A percentile compares a stretch with the other conserved stretches of the same genome.
Evolutionary conservation across 2,329 filamentous ascomycete genomes (phyloP).

Genomic region (Fusarium staphyleae): DNA sequence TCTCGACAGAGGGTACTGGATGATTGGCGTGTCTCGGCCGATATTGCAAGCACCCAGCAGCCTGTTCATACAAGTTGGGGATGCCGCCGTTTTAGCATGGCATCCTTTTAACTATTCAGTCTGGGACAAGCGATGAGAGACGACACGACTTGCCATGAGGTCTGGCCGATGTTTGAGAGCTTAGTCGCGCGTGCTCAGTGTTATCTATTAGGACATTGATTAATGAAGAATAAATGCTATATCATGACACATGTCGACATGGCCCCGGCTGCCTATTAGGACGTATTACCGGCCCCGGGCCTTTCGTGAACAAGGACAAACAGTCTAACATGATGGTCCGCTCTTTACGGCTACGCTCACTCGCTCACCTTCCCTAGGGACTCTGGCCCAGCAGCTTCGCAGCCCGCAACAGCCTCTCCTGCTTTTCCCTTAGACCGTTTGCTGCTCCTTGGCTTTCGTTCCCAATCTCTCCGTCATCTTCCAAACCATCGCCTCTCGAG

Average conservation of each 20-base stretch:
- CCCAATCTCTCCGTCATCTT: constrained; percentile 34
- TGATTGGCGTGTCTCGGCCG: constrained; percentile 3
- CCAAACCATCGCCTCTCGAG: constrained; percentile 29
- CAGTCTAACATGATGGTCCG: not conserved
- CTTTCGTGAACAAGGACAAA: constrained; percentile 23
- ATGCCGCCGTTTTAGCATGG: not conserved
- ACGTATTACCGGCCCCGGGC: constrained; percentile 28
- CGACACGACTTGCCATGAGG: constrained; percentile 9
- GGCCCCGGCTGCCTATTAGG: constrained; percentile 33
- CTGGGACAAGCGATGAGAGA: not conserved
- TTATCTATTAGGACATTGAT: constrained; percentile 35
- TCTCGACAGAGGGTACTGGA: constrained; percentile 1
- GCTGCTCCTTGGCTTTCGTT: constrained; percentile 36
- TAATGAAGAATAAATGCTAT: constrained; percentile 44
- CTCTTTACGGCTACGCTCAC: not conserved
- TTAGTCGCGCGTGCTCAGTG: constrained; percentile 23
- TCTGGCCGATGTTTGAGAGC: constrained; percentile 21
- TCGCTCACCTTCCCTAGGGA: constrained; percentile 21
- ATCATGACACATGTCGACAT: constrained; percentile 43
- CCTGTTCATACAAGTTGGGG: not conserved
- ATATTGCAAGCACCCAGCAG: not conserved
- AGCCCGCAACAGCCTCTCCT: constrained; percentile 52
- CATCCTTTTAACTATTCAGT: not conserved
- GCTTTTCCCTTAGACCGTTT: constrained; percentile 46
- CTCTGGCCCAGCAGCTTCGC: constrained; percentile 47